These are phyloP conservation scores for Pyrenopolyporus hunteri DNA, from an alignment of 495 filamentous ascomycete species.

Conservation along the genomic window DNA sequence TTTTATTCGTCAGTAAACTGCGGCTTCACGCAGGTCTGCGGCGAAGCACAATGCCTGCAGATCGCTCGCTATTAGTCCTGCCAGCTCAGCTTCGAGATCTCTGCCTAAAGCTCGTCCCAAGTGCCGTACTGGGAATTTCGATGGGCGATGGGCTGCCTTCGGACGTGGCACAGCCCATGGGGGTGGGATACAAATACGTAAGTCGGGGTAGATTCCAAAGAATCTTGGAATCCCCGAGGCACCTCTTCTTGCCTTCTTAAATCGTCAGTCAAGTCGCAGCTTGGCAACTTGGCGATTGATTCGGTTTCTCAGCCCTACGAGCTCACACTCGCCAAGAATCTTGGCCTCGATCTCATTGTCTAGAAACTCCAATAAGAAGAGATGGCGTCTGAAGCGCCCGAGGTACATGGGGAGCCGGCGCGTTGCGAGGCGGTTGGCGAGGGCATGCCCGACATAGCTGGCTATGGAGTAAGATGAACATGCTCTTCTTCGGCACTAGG, in stretches of 20 bases:
- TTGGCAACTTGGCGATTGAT: slow-evolving; percentile 25
- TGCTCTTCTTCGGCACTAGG: not conserved
- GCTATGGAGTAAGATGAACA: slow-evolving; percentile 43
- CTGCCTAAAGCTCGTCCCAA: not conserved
- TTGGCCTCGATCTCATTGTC: not conserved
- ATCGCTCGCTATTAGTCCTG: slow-evolving; percentile 3
- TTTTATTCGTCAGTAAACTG: slow-evolving; percentile 8
- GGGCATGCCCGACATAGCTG: slow-evolving; percentile 46
- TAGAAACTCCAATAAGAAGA: not conserved
- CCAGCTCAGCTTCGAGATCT: slow-evolving; percentile 19
- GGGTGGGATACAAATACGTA: not conserved
- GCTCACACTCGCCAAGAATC: not conserved
- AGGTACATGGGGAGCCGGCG: slow-evolving; percentile 4
- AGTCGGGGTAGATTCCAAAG: not conserved
- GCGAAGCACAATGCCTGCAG: slow-evolving; percentile 11
- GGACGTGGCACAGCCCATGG: no score
- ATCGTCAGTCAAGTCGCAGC: slow-evolving; percentile 15
- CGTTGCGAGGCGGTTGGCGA: slow-evolving; percentile 47
- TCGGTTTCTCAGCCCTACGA: slow-evolving; percentile 17
- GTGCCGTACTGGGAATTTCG: not conserved
- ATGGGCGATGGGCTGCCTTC: not conserved
- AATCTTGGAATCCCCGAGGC: slow-evolving; percentile 3
- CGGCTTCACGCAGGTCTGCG: not conserved
- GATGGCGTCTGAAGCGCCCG: slow-evolving; percentile 22
- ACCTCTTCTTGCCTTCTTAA: slow-evolving; percentile 17